Evolutionary conservation across 73 alveolate genomes (phyloP), one percentile per base, ranked within the genome.

Genomic region (Paramecium primaurelia): DNA sequence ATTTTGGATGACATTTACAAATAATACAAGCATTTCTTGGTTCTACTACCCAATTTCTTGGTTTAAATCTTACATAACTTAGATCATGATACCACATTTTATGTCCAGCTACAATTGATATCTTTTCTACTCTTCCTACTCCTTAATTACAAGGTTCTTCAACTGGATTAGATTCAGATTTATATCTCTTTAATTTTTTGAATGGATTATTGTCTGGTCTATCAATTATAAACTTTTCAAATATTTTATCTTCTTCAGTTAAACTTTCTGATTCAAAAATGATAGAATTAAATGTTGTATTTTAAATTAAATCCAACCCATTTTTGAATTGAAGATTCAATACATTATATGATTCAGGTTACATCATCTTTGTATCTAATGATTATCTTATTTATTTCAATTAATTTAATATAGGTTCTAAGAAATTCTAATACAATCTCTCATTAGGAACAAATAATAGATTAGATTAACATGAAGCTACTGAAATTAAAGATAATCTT

Each of bases 1-100:
- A 75, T 75, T 40, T 75, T 16, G 88, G 88, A 75, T 75, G 88
- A 37, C 88, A 75, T 75, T 75, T 75, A 75, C 88, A 75, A 34
- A 75, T 75, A 16, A 75, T 30, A 40, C 88, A 75, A 75, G 88
- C 88, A 37, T 34, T 10, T 75, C 88, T 75, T 14, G 88, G 88
- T 75, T 75, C 88, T 37, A 75, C 60, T 1, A 45, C 49, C 88
- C 88, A 75, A 75, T 34, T 34, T 18, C 49, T 75, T 34, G 88
- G 60, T 75, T 45, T 75, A 18, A 75, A 75, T 75, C 49, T 75
- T 11, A 45, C 25, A 18, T 14, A 75, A 32, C 26, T 32, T 2
- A 75, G 40, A 75, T 75, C 88, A 14, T 37, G 36, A 75, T 37
- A 75, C 59, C 58, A 75, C 36, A 75, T 37, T 38, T 45, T 75